Evolutionary conservation across 768 basidiomycete species (phyloP), one percentile per base, ranked within the genome.

Genomic region (Amanita rimosa): DNA sequence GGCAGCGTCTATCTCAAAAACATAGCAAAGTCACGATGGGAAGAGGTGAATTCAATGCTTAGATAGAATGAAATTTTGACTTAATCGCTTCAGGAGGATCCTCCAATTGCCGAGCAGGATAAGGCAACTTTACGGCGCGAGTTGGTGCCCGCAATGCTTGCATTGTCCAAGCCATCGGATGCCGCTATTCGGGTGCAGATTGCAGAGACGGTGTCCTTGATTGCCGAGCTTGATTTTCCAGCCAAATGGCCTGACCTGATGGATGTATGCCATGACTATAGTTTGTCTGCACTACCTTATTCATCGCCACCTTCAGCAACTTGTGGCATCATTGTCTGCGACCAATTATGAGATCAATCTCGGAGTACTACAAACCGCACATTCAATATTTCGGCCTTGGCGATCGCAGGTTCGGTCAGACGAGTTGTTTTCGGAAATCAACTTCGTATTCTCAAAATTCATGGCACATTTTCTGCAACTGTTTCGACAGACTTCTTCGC

Each of bases 381-480:
- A 97, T 62, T 94, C 91, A 34, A 97, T 99, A 58, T 98, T 97
- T 69, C 77, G 73, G 37, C 85, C 83, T 41, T 99, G 95, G 95
- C 80, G 95, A 38, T 81, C 90, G 1, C 86, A 85, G 57, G 86
- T 92, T 54, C 81, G 92, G 50, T 85, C 88, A 10, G 85, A 99
- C 64, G 64, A 74, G 35, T 80, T 99, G 40, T 98, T 83, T 70
- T 73, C 81, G 3, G 87, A 85, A 58, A 97, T 99, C 72, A 96
- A 95, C 64, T 72, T 88, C 48, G 94, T 96, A 47, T 74, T 98
- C 33, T 70, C 68, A 35, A 82, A 81, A 58, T 96, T 98, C 69
- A 81, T 86, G 67, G 61, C 68, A 1, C 86, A 91, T 0, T 98
- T 92, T 69, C 76, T 93, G 49, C 74, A 79, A 49, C 74, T 98